A percentile compares a stretch with the other conserved stretches of the same genome.
Evolutionary conservation across 1,284 basidiomycete genomes (phyloP).

Genomic region (Meira miltonrushii): DNA sequence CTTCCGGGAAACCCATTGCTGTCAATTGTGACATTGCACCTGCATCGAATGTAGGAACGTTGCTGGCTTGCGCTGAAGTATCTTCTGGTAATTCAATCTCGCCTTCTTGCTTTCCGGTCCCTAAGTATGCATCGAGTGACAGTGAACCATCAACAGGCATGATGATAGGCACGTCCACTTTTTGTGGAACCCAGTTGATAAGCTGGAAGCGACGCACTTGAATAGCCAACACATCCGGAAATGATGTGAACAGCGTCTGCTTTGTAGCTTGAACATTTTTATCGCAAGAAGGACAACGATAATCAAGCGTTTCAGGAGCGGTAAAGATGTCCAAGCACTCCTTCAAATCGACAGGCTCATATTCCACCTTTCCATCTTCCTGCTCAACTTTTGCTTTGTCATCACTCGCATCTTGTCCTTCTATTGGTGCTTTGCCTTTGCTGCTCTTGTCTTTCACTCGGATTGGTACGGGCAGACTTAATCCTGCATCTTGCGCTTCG

Average conservation of each 20-base stretch:
- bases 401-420: conserved; percentile 22
- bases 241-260: conserved; percentile 71
- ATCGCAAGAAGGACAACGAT: conserved; percentile 62
- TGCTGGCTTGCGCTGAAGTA: conserved; percentile 5
- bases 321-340: conserved; percentile 68
- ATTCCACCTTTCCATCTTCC: conserved; percentile 53
- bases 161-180: conserved; percentile 83
- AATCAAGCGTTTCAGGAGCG: conserved; percentile 68
- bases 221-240: conserved; percentile 81
- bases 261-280: conserved; percentile 65
- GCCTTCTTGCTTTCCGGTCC: conserved; percentile 66
- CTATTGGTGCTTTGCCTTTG: conserved; percentile 21
- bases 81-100: conserved; percentile 71
- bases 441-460: conserved; percentile 47
- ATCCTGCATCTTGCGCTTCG: conserved; percentile 67
- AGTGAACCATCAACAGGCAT: conserved; percentile 61
- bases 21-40: conserved; percentile 42
- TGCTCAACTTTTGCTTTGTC: conserved; percentile 3
- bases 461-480: conserved; percentile 71
- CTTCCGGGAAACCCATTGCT: conserved; percentile 46
- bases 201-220: conserved; percentile 94
- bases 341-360: conserved; percentile 66
- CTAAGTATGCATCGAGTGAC: conserved; percentile 66
- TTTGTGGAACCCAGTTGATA: conserved; percentile 93
- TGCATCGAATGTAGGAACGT: conserved; percentile 27